phyloP scores from a whole-genome alignment of 129 eudicot genomes.

The Sambucus nigra region DNA sequence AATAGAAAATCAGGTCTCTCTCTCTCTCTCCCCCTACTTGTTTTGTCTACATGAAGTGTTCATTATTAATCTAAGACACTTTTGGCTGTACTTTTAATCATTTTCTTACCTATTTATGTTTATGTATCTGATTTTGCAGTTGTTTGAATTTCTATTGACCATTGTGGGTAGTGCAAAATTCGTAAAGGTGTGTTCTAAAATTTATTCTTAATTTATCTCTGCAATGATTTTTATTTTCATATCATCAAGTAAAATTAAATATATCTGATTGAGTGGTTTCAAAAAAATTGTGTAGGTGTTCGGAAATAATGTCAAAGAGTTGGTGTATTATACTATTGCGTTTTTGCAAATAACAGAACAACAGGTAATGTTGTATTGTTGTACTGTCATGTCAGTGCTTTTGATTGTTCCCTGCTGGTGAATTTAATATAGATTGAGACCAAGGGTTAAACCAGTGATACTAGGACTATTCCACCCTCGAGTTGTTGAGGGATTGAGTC shows the following conservation, averaged over 20 bases:
- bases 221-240: conserved; percentile 4
- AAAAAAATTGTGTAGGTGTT: conserved; percentile 36
- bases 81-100: not conserved
- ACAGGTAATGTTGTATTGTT: conserved; percentile 43
- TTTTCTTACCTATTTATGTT: not conserved
- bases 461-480: too few species aligned
- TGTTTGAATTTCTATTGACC: conserved; percentile 75
- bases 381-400: not conserved
- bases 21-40: too few species aligned
- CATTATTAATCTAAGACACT: not conserved
- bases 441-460: too few species aligned
- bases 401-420: not conserved
- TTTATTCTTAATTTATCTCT: not conserved
- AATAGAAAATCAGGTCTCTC: too few species aligned
- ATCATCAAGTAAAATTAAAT: conserved; percentile 2
- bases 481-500: too few species aligned
- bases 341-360: conserved; percentile 96
- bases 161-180: conserved; percentile 67
- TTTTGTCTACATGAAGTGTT: too few species aligned
- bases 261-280: conserved; percentile 1
- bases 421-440: too few species aligned
- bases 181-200: conserved; percentile 48
- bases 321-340: conserved; percentile 80
- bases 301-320: conserved; percentile 62
- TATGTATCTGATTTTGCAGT: conserved; percentile 35